Evolutionary conservation across 2,329 filamentous ascomycete genomes (phyloP), one percentile per base, ranked within the genome.

Genomic region (Xylaria arbuscula): DNA sequence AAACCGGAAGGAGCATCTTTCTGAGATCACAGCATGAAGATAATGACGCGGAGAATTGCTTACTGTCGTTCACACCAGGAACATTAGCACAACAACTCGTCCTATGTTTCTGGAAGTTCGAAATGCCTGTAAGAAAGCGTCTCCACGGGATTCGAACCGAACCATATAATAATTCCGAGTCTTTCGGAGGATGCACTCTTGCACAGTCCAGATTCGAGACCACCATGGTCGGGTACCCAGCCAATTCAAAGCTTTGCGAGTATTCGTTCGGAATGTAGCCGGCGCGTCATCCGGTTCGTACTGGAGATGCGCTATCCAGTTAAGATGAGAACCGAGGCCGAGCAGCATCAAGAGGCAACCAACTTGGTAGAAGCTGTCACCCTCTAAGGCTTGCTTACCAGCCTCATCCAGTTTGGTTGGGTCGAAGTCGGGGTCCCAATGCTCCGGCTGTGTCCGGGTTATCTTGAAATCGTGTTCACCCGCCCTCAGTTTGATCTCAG

Each of bases 181-280:
- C 17, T 10, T 24, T 13, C 3, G 65, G 65, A 63, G 56, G 11
- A 67, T 67, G 38, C 65, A 67, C 54, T 67, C 65, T 48, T 67
- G 65, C 22, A 67, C 59, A 15, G 65, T 67, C 65, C 65, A 67
- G 19, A 67, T 67, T 10, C 65, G 65, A 13, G 19, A 28, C 65
- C 65, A 67, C 65, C 65, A 67, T 7, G 59, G 45, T 11, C 65
- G 53, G n/a, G 58, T 67, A n/a, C 19, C 65, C 34, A 67, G 65
- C 65, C 65, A 67, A 34, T 67, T 32, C 19, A 67, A 22, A 28
- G 65, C 55, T 28, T 67, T 53, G 34, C 53, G 59, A 34, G 65
- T 67, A 48, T 62, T 62, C 5, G 65, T 67, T 57, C 65, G 65
- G 32, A 67, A 67, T 45, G 59, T 63, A 8, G 48, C 54, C n/a